Conservation (phyloP, 192 early-diverging fungal species). For the Coemansia aciculifera region DNA sequence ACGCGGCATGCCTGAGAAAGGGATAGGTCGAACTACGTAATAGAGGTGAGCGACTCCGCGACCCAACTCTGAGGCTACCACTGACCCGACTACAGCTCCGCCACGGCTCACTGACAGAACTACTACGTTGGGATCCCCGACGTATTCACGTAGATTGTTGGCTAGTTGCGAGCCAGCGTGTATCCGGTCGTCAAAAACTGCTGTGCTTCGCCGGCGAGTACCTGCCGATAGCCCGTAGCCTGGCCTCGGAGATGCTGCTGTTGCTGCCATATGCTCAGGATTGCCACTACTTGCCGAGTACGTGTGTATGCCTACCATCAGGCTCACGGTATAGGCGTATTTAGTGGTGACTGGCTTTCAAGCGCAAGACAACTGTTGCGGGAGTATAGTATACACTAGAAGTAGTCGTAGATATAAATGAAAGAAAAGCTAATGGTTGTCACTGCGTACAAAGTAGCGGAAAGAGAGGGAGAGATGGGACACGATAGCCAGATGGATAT, state of each 20-base stretch:
- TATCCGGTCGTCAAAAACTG: slow-evolving; percentile 43
- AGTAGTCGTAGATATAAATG: neutral
- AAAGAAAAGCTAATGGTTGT: neutral
- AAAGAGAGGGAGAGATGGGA: neutral
- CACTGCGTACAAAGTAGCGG: neutral
- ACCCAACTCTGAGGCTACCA: slow-evolving; percentile 30
- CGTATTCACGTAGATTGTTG: slow-evolving; percentile 33
- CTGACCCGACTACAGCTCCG: slow-evolving; percentile 47
- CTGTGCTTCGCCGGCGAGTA: slow-evolving; percentile 3
- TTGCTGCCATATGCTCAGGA: neutral
- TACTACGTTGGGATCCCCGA: slow-evolving; percentile 20
- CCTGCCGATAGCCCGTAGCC: slow-evolving; percentile 5
- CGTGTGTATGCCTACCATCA: slow-evolving; percentile 10
- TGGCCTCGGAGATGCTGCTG: neutral
- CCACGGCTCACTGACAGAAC: slow-evolving; percentile 51
- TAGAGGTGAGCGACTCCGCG: slow-evolving; percentile 28
- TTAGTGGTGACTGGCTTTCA: neutral
- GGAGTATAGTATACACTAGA: neutral
- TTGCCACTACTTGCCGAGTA: neutral
- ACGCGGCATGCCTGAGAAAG: slow-evolving; percentile 37
- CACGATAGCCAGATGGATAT: neutral
- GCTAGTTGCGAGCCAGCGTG: slow-evolving; percentile 48
- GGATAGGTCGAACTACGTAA: slow-evolving; percentile 43
- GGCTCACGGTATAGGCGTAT: neutral
- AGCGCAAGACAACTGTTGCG: neutral